Evolutionary conservation across 169 alveolate genomes (phyloP), one percentile per base, ranked within the genome.

Genomic region (Eimeria sp.): DNA sequence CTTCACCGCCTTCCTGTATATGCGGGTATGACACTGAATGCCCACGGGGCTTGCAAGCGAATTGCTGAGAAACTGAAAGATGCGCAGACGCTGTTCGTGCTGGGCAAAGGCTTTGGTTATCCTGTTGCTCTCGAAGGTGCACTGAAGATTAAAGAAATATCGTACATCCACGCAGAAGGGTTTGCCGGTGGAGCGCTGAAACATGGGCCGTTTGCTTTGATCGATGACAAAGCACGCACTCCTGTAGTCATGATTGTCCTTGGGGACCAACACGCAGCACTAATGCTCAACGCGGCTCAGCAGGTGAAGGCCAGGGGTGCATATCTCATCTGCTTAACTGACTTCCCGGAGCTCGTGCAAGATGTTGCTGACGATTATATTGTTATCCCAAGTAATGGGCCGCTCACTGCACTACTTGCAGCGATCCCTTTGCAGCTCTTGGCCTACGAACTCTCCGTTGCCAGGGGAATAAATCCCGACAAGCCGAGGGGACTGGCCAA

Each of bases 71-170:
- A 88, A 95, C 61, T 97, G 83, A 95, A 88, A 43, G 97, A 95
- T 72, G 86, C 97, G 16, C 94, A 92, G 80, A 94, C 98, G 22
- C 72, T 97, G 49, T 97, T 97, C 45, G 97, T 97, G 61, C 95
- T 97, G n/a, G 98, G 98, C 47, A 95, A 93, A 57, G 99, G 99
- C 2, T 97, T 98, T 54, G 99, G 99, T 47, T 98, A 98, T 87
- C 98, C 99, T 22, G 98, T 99, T 30, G 99, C 99, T 10, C 97
- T 97, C 86, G 99, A 99, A 96, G 99, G 99, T 57, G 99, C 99
- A 0, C 96, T 99, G 43, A 99, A 99, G 95, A 97, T 99, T 47
- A 99, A 99, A 97, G 99, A 99, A 97, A 95, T 99, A 25, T 97
- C 99, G 25, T 99, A 99, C 96, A 98, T 98, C 11, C 99, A 99